Base-by-base conservation (phyloP, 768 basidiomycete species). In the Rhodocollybia butyracea region DNA sequence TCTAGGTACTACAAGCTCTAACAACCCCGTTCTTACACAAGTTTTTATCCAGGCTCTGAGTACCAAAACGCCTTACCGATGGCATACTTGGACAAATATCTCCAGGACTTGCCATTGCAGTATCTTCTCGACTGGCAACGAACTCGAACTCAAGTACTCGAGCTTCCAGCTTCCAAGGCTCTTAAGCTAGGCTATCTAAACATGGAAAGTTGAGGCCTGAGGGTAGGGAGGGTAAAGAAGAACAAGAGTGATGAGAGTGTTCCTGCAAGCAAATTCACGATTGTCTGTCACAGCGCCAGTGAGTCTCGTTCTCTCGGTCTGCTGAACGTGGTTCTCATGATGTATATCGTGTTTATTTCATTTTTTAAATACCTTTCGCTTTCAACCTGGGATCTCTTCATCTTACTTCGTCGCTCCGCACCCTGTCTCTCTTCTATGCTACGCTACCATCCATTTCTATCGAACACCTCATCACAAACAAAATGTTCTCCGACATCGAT, bases 261-360 rank as follows among this genome's bases (percentile, higher is more conserved):
- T 63, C 80, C 84, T 17, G 64, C 70, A 24, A 55, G 70, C 34
- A 77, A 76, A 46, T 93, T 92, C 68, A 74, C 74, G 47, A 90
- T 87, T 69, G 65, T 70, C 53, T 85, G 76, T 68, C 73, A 76
- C 43, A 86, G 84, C 71, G 74, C 80, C 61, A 87, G 91, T 93
- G 75, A 87, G 91, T 89, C 61, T 50, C 60, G 54, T 55, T n/a
- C n/a, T 34, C 34, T 43, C 39, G 26, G 32, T 30, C 43, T 29
- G 43, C 26, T 45, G 19, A 29, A 27, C 24, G 26, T 17, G 26
- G 26, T 27, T 12, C 51, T 51, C 32, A 57, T 46, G 38, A 51
- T n/a, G n/a, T n/a, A n/a, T 51, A 31, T 24, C 27, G 11, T 3
- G 19, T 22, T 32, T 19, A 11, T 50, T 29, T n/a, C 21, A 50